phyloP scores from a whole-genome alignment of 306 rosid genomes.

The Vigna hirtella region DNA sequence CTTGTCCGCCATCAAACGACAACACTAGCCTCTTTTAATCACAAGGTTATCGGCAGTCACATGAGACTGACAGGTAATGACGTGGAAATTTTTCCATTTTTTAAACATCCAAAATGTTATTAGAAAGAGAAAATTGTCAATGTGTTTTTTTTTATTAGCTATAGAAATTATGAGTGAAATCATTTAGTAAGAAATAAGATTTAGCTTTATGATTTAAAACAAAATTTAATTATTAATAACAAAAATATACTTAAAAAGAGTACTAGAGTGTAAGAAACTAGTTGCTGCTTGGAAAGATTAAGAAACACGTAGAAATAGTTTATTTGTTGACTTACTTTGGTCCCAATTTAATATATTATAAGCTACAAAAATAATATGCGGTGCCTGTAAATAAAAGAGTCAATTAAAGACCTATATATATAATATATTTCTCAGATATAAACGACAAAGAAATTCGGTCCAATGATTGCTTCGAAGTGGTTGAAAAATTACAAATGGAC shows the following conservation, averaged over 20 bases:
- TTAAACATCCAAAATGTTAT: not conserved
- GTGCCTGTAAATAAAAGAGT: conserved; percentile 1
- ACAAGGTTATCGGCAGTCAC: not conserved
- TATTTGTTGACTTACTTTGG: conserved; percentile 6
- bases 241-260: not conserved
- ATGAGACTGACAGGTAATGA: conserved; percentile 2
- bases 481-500: conserved; percentile 31
- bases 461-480: conserved; percentile 21
- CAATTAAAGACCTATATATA: conserved; percentile 14
- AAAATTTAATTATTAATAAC: not conserved
- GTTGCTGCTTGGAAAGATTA: not conserved
- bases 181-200: not conserved
- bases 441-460: conserved; percentile 24
- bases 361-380: not conserved
- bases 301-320: not conserved
- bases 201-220: too few relatives aligned
- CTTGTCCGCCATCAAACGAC: conserved; percentile 26
- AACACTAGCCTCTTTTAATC: not conserved
- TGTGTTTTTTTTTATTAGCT: too few relatives aligned
- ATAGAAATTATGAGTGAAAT: too few relatives aligned
- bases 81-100: not conserved
- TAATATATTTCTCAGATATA: conserved; percentile 14
- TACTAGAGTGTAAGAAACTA: not conserved
- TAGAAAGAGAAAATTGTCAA: too few relatives aligned
- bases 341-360: conserved; percentile 5